phyloP scores from a whole-genome alignment of 2,329 filamentous ascomycete species.

The Nectriaceae sp. region DNA sequence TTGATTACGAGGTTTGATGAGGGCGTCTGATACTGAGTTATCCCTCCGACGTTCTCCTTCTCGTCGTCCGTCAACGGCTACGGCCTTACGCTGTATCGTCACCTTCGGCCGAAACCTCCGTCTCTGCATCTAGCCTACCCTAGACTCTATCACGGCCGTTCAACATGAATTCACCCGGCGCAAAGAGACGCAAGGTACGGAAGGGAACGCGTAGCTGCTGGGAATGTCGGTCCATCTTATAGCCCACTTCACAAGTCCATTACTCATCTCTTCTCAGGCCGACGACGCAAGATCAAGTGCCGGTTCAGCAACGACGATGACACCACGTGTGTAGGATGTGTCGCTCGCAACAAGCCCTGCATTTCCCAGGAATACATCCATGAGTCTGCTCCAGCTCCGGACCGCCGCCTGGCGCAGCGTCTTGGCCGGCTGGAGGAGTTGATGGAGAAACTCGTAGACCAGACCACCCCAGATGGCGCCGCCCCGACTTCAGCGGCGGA shows the following conservation, averaged over 20 bases:
- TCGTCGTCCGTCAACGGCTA: too few species aligned
- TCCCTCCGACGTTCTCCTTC: too few species aligned
- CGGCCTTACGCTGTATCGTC: too few species aligned
- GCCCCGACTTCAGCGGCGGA: not conserved
- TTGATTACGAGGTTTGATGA: too few species aligned
- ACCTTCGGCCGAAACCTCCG: slow-evolving; percentile 24
- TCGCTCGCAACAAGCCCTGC: slow-evolving; percentile 42
- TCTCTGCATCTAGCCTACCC: not conserved
- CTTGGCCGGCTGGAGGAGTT: slow-evolving; percentile 48
- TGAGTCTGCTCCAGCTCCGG: slow-evolving; percentile 33
- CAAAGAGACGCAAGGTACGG: slow-evolving; percentile 43
- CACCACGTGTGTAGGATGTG: slow-evolving; percentile 48
- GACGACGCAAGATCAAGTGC: slow-evolving; percentile 55
- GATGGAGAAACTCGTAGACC: slow-evolving; percentile 47
- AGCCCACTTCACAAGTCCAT: not conserved
- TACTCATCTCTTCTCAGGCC: slow-evolving; percentile 21
- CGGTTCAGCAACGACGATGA: slow-evolving; percentile 44
- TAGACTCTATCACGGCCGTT: not conserved
- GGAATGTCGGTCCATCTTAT: slow-evolving; percentile 51
- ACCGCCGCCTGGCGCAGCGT: slow-evolving; percentile 43
- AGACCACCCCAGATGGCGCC: slow-evolving; percentile 6
- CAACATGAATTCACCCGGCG: slow-evolving; percentile 17
- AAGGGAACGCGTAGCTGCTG: slow-evolving; percentile 62
- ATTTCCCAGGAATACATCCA: slow-evolving; percentile 49
- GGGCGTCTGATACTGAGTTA: too few species aligned